A percentile compares a stretch with the other conserved stretches of the same genome.
Evolutionary conservation across 257 asterid species (phyloP).

Genomic region (Scutellaria baicalensis): DNA sequence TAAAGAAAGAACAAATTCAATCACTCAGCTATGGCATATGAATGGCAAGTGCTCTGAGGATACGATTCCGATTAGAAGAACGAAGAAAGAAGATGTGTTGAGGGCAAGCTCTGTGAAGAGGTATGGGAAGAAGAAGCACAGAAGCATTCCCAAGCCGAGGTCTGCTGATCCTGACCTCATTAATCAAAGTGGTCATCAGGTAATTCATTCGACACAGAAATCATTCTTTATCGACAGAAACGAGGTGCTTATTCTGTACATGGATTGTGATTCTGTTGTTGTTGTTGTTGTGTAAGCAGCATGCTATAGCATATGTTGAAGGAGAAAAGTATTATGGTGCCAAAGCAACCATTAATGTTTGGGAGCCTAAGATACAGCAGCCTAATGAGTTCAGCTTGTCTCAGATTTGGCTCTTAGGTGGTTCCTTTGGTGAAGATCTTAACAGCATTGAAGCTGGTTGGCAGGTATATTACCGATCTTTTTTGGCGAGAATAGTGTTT

Average conservation of each 20-base stretch:
- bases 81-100: conserved; percentile 67
- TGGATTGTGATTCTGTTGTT: not conserved
- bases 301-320: conserved; percentile 79
- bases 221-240: not conserved
- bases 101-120: conserved; percentile 79
- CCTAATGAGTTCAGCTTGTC: conserved; percentile 81
- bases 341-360: conserved; percentile 72
- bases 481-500: not conserved
- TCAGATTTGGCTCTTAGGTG: conserved; percentile 84
- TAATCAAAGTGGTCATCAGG: conserved; percentile 85
- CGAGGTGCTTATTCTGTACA: not conserved
- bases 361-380: conserved; percentile 87
- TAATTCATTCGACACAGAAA: too few species aligned
- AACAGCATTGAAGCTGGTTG: conserved; percentile 95
- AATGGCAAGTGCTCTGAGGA: conserved; percentile 61
- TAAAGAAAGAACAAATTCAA: conserved; percentile 30
- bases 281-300: conserved; percentile 35
- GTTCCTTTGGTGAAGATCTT: conserved; percentile 82
- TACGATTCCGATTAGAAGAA: conserved; percentile 74
- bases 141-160: conserved; percentile 57
- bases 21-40: conserved; percentile 84
- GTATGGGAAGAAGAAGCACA: conserved; percentile 69
- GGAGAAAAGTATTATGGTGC: conserved; percentile 79
- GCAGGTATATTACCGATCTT: conserved; percentile 50
- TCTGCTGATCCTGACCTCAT: conserved; percentile 68